Evolutionary conservation across 805 yeast genomes (phyloP).

Genomic region (Saccharomycopsis vini): DNA sequence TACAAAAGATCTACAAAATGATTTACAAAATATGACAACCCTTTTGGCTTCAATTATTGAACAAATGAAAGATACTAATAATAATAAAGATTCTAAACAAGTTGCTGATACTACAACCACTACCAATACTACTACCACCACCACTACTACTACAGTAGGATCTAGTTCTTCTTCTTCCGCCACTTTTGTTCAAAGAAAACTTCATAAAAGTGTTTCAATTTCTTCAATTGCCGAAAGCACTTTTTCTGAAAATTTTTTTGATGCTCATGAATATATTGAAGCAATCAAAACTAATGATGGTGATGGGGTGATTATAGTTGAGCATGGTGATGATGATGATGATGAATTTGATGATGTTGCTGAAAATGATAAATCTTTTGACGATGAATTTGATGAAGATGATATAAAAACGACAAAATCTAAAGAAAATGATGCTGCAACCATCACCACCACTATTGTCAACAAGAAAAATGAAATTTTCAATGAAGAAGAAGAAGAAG

Average conservation of each 20-base stretch:
- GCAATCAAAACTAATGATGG: conserved; percentile 33
- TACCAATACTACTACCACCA: too few relatives aligned
- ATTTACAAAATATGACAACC: background rate
- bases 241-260: conserved; percentile 48
- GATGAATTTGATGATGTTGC: conserved; percentile 23
- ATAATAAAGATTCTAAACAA: background rate
- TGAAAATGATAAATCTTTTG: too few relatives aligned
- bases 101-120: too few relatives aligned
- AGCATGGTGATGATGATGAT: conserved; percentile 24
- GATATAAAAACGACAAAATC: conserved; percentile 12
- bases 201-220: background rate
- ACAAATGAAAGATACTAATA: background rate
- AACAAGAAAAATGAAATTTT: conserved; percentile 11
- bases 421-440: conserved; percentile 17
- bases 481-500: conserved; percentile 3
- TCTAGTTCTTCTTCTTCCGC: too few relatives aligned
- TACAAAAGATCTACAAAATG: background rate
- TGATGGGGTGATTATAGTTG: conserved; percentile 48
- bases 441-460: conserved; percentile 16
- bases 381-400: conserved; percentile 19
- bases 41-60: background rate
- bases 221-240: conserved; percentile 19
- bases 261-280: conserved; percentile 59
- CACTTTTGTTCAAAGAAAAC: background rate
- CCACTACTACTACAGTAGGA: too few relatives aligned